A percentile compares a stretch with the other conserved stretches of the same genome.
These are phyloP conservation scores for Gaillardinia entomophila DNA, from an alignment of 805 yeast genomes.

Conservation along the genomic window DNA sequence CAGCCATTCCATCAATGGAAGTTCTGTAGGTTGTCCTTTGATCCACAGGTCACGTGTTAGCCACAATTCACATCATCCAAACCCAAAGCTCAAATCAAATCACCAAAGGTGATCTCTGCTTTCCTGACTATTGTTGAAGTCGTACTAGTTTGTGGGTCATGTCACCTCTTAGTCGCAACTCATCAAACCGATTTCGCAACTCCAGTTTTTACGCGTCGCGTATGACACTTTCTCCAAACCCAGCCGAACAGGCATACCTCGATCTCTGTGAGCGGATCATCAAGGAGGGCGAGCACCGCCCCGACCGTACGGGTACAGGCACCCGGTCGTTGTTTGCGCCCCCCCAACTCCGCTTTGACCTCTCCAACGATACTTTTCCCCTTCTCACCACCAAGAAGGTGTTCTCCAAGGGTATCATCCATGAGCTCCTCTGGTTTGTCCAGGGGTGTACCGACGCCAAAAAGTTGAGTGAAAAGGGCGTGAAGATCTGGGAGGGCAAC, in stretches of 20 bases:
- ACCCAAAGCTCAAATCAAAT: too few species aligned
- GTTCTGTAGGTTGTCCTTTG: too few species aligned
- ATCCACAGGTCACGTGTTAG: too few species aligned
- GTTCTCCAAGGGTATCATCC: slow-evolving; percentile 80
- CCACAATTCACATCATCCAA: too few species aligned
- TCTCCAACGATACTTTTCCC: slow-evolving; percentile 73
- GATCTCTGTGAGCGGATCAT: slow-evolving; percentile 76
- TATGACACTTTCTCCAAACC: slow-evolving; percentile 29
- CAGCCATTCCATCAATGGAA: too few species aligned
- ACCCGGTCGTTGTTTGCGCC: slow-evolving; percentile 90
- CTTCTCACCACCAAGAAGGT: slow-evolving; percentile 89
- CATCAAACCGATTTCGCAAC: too few species aligned
- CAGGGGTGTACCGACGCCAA: slow-evolving; percentile 87
- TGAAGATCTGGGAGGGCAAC: slow-evolving; percentile 99
- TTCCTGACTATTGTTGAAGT: too few species aligned
- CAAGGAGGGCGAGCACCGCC: slow-evolving; percentile 80
- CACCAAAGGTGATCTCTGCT: too few species aligned
- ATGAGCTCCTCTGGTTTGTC: slow-evolving; percentile 91
- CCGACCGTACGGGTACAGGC: slow-evolving; percentile 98
- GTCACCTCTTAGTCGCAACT: too few species aligned
- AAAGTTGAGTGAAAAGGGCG: slow-evolving; percentile 70
- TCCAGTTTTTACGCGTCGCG: too few species aligned
- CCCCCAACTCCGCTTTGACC: slow-evolving; percentile 82
- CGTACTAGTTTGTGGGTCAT: too few species aligned
- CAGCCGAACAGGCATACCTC: slow-evolving; percentile 80